These are phyloP conservation scores for Spongospora subterranea DNA, from an alignment of 208 protist genomes.

Conservation along the genomic window DNA sequence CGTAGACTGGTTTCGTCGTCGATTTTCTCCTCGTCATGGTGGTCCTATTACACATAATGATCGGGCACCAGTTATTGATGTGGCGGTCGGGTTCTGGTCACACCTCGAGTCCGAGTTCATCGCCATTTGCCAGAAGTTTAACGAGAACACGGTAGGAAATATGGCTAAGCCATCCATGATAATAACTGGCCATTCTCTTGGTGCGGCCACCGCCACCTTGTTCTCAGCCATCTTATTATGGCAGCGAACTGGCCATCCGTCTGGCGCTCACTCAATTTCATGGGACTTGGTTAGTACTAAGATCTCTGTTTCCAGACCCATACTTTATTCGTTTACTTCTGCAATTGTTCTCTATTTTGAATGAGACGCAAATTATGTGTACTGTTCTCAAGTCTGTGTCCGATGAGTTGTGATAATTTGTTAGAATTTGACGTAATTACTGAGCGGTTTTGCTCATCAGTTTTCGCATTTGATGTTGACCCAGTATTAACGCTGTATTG, in stretches of 20 bases:
- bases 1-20: not conserved
- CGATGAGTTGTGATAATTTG: no score
- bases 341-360: no score
- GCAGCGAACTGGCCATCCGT: not conserved
- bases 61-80: not conserved
- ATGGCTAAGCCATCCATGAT: not conserved
- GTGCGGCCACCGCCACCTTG: not conserved
- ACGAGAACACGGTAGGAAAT: not conserved
- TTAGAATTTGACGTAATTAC: no score
- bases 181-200: not conserved
- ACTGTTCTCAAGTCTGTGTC: no score
- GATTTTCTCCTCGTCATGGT: no score
- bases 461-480: no score
- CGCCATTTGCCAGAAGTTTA: not conserved
- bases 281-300: not conserved
- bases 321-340: no score
- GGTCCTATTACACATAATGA: no score
- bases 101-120: not conserved
- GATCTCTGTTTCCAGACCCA: no score
- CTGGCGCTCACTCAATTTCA: not conserved
- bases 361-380: no score
- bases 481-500: no score
- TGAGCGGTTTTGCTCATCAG: no score
- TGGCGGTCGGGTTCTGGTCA: not conserved
- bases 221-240: not conserved